phyloP scores from a whole-genome alignment of 2,329 filamentous ascomycete species.

The Fusarium zealandicum region DNA sequence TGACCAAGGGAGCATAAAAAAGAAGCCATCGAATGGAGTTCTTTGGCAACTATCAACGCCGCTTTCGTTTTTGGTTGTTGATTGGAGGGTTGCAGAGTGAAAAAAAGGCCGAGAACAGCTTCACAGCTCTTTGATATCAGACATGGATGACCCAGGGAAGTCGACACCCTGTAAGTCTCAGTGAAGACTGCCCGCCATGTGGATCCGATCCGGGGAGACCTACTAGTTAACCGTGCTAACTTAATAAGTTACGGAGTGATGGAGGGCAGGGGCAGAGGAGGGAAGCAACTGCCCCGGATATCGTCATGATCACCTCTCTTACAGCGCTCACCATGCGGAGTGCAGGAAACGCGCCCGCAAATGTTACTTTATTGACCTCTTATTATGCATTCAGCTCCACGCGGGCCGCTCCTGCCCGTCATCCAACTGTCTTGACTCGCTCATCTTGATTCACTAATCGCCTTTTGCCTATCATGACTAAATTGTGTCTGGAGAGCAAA shows the following conservation, averaged over 20 bases:
- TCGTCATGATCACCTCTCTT: background rate
- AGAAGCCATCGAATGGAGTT: slow-evolving; percentile 5
- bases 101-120: slow-evolving; percentile 4
- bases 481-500: too few species aligned
- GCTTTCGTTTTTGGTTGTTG: background rate
- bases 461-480: too few species aligned
- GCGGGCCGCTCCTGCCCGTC: slow-evolving; percentile 1
- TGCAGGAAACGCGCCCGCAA: background rate
- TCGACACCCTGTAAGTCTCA: background rate
- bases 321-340: background rate
- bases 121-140: slow-evolving; percentile 1
- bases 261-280: slow-evolving; percentile 7
- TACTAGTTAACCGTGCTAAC: too few species aligned
- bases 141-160: slow-evolving; percentile 7
- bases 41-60: background rate
- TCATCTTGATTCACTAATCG: too few species aligned
- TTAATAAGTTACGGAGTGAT: too few species aligned
- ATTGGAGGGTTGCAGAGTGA: background rate
- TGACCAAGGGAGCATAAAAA: background rate
- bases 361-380: background rate
- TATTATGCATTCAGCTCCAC: background rate
- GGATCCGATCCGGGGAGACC: slow-evolving; percentile 21
- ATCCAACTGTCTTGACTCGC: too few species aligned
- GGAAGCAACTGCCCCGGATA: too few species aligned
- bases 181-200: background rate